Base-by-base conservation (phyloP, 2,329 filamentous ascomycete species). In the Calcarisporium arbuscula region DNA sequence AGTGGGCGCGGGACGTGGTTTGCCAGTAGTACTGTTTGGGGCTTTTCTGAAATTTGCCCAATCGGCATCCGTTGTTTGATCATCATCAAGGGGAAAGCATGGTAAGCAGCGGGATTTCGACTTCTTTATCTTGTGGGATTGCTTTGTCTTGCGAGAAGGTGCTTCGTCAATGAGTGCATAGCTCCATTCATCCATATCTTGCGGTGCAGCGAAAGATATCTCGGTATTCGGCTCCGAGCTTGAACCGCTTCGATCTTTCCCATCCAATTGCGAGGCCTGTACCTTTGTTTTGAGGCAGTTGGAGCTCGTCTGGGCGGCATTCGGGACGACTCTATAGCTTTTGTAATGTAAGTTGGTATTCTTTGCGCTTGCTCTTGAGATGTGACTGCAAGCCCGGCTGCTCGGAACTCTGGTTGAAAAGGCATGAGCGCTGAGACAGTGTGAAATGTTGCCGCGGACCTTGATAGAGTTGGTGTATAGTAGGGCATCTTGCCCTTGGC, bases 331-430 rank as follows among this genome's bases (percentile, higher is more conserved):
- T n/a, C 42, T 6, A 39, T 38, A 19, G 42, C 32, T 32, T 39
- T 40, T 26, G 40, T 28, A 19, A 40, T 43, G 33, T 50, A 40
- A 23, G 33, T 23, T 38, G 49, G 28, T 28, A 48, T 33, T 26
- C 46, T 15, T 39, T 58, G 51, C 64, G 66, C 44, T 66, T 73
- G 39, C 42, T 58, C 41, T 29, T 53, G 54, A 22, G 74, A 75
- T 9, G 74, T 77, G 2, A 78, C 67, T 3, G 73, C 72, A 32
- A 79, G 58, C 2, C 73, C 72, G 35, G 69, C 72, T 37, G 63
- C 62, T 36, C 57, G 58, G 41, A 79, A 76, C 40, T 78, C 64
- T 5, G 64, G 56, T 30, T 62, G 65, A 45, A 69, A 78, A 3
- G 73, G 73, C 18, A 74, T 48, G 4, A 78, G 54, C 19, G 68